Percentiles rank a stretch among this genome's conserved stretches.
These are phyloP conservation scores for Venturia oleaginea DNA, from an alignment of 2,329 filamentous ascomycete species.

Conservation along the genomic window DNA sequence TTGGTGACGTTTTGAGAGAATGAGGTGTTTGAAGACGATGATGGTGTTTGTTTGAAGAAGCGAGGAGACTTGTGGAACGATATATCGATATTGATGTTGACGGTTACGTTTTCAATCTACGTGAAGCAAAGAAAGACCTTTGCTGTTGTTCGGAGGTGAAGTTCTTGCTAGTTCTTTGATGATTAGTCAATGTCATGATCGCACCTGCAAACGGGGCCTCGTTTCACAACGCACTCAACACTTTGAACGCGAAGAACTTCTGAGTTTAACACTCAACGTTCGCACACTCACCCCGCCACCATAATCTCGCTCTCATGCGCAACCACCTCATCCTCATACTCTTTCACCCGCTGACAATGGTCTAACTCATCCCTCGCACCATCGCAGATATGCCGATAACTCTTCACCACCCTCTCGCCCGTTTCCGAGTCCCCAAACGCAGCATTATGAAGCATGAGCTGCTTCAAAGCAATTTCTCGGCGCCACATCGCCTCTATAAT, in stretches of 20 bases:
- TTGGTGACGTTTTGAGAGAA: neutral
- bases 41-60: neutral
- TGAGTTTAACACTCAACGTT: neutral
- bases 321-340: neutral
- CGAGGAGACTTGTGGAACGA: neutral
- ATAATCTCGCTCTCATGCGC: neutral
- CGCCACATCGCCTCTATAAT: no score
- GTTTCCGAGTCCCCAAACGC: no score
- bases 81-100: neutral
- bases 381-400: no score
- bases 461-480: no score
- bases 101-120: neutral
- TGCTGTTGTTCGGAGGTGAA: neutral
- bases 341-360: no score
- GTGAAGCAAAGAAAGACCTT: neutral
- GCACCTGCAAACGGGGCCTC: neutral
- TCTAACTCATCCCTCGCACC: no score
- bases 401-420: no score
- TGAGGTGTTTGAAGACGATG: neutral
- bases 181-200: neutral
- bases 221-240: no score
- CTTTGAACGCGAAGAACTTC: neutral
- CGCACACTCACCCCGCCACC: neutral
- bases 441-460: no score
- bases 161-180: neutral